Evolutionary conservation across 2,329 filamentous ascomycete species (phyloP), one percentile per base, ranked within the genome.

Genomic region (Pseudogymnoascus sp.): DNA sequence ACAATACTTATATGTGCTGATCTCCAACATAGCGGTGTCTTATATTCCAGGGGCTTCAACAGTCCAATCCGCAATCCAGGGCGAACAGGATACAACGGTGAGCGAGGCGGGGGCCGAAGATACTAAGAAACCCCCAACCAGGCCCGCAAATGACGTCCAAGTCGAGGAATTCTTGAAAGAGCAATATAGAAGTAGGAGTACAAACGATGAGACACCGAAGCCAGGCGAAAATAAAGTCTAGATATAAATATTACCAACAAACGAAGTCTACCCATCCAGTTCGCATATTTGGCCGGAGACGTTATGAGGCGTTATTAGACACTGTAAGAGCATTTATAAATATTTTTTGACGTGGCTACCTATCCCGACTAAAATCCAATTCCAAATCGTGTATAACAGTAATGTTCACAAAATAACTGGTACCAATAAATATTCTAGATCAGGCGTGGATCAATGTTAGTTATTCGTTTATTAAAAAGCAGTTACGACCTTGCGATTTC

Each of bases 61-160:
- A 54, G 43, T 63, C 36, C 60, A 65, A 61, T 58, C 62, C 30
- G 14, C 47, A 16, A 58, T 62, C 12, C 59, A 60, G 9, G 61
- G 66, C 11, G 62, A 65, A 61, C 61, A 30, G 16, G 18, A n/a
- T 14, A 33, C 12, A n/a, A 22, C 60, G 22, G 41, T 62, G 8
- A 63, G 62, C 1, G 60, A 64, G 6, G 35, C 33, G 30, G 16
- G 35, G 39, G 58, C 33, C 33, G 41, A 57, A 39, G 28, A 61
- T 35, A 7, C 30, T 25, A 28, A 61, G 57, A 54, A 35, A 16
- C 67, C 68, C 6, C 68, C 68, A 5, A 61, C 59, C 6, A 61
- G 67, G 64, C 67, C 68, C 6, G 65, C 68, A 60, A 64, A 70
- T 62, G 68, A 70, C 65, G 65, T 67, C n/a, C 69, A 69, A 33